phyloP scores from a whole-genome alignment of 2,329 filamentous ascomycete species.

The Botrytis pseudocinerea region DNA sequence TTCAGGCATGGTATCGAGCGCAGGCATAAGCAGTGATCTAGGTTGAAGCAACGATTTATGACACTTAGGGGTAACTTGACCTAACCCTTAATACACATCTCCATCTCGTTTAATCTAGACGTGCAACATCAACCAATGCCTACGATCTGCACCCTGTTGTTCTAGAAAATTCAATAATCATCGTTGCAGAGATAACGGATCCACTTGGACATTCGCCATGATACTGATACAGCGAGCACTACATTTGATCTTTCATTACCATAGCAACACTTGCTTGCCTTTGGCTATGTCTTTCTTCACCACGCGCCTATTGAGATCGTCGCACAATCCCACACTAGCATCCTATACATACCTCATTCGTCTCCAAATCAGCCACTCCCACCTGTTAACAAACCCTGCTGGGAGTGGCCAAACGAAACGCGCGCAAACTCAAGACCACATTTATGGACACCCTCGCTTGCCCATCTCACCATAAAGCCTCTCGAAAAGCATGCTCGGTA shows the following conservation, averaged over 20 bases:
- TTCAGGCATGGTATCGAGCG: neutral
- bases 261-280: neutral
- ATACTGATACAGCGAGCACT: neutral
- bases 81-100: neutral
- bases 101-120: neutral
- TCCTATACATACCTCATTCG: neutral
- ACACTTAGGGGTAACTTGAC: neutral
- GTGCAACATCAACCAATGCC: accelerated
- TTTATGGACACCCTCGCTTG: neutral
- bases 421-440: neutral
- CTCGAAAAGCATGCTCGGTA: constrained; percentile 15
- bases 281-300: accelerated
- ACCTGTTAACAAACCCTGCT: neutral
- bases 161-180: accelerated
- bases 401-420: neutral
- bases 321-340: neutral
- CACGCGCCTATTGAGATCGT: accelerated
- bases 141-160: accelerated
- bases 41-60: neutral
- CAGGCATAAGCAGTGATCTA: neutral
- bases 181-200: neutral
- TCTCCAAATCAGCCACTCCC: neutral
- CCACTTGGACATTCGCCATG: neutral
- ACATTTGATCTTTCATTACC: accelerated
- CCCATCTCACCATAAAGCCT: neutral